Evolutionary conservation across 768 basidiomycete genomes (phyloP), one percentile per base, ranked within the genome.

Genomic region (Lactarius quietus): DNA sequence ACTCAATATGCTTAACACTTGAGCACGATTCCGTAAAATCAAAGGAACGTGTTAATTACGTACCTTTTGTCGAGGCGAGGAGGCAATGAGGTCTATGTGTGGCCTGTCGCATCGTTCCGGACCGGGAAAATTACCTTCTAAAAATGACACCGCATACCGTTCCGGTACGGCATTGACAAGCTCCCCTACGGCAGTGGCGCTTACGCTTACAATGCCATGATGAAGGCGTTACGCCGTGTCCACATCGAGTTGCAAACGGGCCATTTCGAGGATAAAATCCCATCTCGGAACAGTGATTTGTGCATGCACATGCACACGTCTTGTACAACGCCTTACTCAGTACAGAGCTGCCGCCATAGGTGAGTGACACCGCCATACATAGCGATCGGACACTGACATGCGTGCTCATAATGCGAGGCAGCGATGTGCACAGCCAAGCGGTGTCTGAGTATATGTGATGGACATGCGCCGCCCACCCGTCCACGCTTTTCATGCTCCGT

Each of bases 341-440:
- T 26, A 7, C 48, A 26, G 48, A 51, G 23, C 48, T 12, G 6
- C 45, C 45, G 10, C 45, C 23, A 48, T 48, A 48, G 26, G 26
- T 51, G 17, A 17, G n/a, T 20, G 31, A 20, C 31, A 54, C 4
- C 29, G 29, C 28, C 14, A 51, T 26, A 3, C 29, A 20, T 6
- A 18, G 6, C 18, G 29, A 29, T n/a, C n/a, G n/a, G n/a, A n/a
- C n/a, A 54, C 9, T 15, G 53, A 31, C 29, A 33, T 29, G 12
- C 26, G 20, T 3, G 14, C 48, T 51, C n/a, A 23, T 51, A 26
- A 15, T 10, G 26, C 48, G 14, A 23, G n/a, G 48, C n/a, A 18
- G 48, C 48, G 48, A 51, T 51, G 29, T 33, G 29, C 53, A 54
- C 53, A 54, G 53, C 53, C 18, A 54, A 29, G 53, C 53, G 53